phyloP scores from a whole-genome alignment of 73 alveolate species.

The Loxodes magnus region DNA sequence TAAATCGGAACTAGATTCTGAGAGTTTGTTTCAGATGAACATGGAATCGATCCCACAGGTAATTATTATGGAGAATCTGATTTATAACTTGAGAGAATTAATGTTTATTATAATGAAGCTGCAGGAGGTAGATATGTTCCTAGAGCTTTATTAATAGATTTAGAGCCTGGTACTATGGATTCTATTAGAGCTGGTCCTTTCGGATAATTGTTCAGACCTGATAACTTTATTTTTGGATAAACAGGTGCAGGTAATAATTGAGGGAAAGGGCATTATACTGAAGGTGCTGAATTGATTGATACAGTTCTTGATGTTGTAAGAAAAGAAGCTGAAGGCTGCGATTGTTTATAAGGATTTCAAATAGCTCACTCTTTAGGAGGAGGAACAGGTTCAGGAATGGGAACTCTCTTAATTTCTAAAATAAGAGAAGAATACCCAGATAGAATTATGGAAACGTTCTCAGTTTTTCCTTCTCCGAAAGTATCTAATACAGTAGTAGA shows the following conservation, averaged over 20 bases:
- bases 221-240: conserved; percentile 96
- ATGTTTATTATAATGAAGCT: conserved; percentile 96
- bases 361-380: conserved; percentile 88
- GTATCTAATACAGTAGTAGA: conserved; percentile 85
- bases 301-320: conserved; percentile 87
- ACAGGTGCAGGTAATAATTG: conserved; percentile 97
- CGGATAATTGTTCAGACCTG: conserved; percentile 99
- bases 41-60: conserved; percentile 98
- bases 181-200: conserved; percentile 97
- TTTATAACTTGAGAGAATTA: conserved; percentile 83
- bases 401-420: conserved; percentile 88
- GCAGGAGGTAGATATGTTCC: conserved; percentile 97
- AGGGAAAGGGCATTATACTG: conserved; percentile 99
- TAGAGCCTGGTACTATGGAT: conserved; percentile 99
- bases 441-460: conserved; percentile 89
- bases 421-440: conserved; percentile 91
- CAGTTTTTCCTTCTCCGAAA: conserved; percentile 87
- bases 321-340: conserved; percentile 92
- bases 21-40: conserved; percentile 99
- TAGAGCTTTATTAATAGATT: conserved; percentile 95
- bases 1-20: conserved; percentile 99
- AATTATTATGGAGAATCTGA: conserved; percentile 98
- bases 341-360: conserved; percentile 88
- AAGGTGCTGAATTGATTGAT: conserved; percentile 91
- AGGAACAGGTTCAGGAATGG: conserved; percentile 96